These are phyloP conservation scores for Globisporangium paroecandrum DNA, from an alignment of 352 stramenopile species.

Conservation along the genomic window DNA sequence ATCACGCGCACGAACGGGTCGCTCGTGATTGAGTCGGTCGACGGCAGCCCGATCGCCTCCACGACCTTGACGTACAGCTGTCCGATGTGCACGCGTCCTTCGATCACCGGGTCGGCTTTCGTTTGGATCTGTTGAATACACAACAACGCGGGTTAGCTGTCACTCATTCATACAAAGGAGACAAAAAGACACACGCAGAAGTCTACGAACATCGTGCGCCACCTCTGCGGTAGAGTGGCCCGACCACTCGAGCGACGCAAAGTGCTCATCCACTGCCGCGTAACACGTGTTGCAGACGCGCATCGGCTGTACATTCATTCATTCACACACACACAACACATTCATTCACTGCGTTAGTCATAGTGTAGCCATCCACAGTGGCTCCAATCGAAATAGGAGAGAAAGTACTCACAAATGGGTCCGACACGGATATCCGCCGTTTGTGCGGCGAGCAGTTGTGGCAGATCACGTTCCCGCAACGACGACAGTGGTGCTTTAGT, in stretches of 20 bases:
- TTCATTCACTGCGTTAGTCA: not conserved
- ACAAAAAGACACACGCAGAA: not conserved
- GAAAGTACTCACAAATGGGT: conserved; percentile 70
- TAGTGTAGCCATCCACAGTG: not conserved
- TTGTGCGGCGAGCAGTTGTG: conserved; percentile 87
- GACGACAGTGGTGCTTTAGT: conserved; percentile 71
- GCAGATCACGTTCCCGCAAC: conserved; percentile 82
- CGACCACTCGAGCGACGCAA: conserved; percentile 81
- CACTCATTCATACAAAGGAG: not conserved
- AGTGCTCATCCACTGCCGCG: conserved; percentile 79
- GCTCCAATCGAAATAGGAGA: not conserved
- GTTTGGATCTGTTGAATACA: conserved; percentile 37
- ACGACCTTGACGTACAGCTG: conserved; percentile 87
- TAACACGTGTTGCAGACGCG: conserved; percentile 87
- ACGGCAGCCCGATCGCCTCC: conserved; percentile 78
- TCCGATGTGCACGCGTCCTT: conserved; percentile 78
- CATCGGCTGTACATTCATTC: conserved; percentile 50
- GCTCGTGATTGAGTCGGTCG: conserved; percentile 85
- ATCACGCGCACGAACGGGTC: conserved; percentile 84
- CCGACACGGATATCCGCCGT: conserved; percentile 71
- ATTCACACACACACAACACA: not conserved
- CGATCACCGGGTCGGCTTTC: conserved; percentile 74
- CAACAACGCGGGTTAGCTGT: not conserved
- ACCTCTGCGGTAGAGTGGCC: conserved; percentile 71
- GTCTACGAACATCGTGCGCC: conserved; percentile 5